A percentile compares a stretch with the other conserved stretches of the same genome.
phyloP scores from a whole-genome alignment of 768 basidiomycete genomes.

The Termitomyces sp. region DNA sequence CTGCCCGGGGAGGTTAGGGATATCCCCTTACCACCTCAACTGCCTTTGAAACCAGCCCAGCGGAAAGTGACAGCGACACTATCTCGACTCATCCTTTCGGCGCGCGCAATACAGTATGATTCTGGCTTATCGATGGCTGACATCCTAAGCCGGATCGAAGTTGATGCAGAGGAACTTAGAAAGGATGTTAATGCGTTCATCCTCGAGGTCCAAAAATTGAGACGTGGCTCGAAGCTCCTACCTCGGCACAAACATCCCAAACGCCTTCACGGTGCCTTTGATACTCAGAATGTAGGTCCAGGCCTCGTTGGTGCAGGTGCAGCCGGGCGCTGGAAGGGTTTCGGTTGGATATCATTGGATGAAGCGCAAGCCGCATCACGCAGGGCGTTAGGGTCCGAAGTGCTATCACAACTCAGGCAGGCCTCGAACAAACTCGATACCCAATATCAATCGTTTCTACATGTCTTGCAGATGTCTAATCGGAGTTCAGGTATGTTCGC shows the following conservation, averaged over 20 bases:
- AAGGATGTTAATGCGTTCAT: constrained; percentile 67
- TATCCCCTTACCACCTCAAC: constrained; percentile 40
- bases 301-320: constrained; percentile 77
- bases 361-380: constrained; percentile 47
- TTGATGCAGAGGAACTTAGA: constrained; percentile 73
- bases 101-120: constrained; percentile 87
- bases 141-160: constrained; percentile 66
- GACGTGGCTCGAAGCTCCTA: constrained; percentile 28
- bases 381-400: constrained; percentile 45
- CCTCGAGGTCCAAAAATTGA: constrained; percentile 57
- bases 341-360: constrained; percentile 69
- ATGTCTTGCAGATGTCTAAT: constrained; percentile 26
- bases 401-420: constrained; percentile 49
- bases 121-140: constrained; percentile 59
- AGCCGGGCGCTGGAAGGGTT: constrained; percentile 81
- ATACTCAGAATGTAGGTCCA: constrained; percentile 61
- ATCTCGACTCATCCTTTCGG: constrained; percentile 84
- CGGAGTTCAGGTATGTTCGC: constrained; percentile 34
- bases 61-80: constrained; percentile 86
- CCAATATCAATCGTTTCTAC: constrained; percentile 35
- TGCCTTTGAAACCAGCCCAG: constrained; percentile 73
- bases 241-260: constrained; percentile 35
- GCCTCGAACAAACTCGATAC: constrained; percentile 48
- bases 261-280: constrained; percentile 59
- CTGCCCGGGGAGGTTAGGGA: constrained; percentile 51